These are phyloP conservation scores for Pythium angustatum DNA, from an alignment of 352 stramenopile species.

Conservation along the genomic window DNA sequence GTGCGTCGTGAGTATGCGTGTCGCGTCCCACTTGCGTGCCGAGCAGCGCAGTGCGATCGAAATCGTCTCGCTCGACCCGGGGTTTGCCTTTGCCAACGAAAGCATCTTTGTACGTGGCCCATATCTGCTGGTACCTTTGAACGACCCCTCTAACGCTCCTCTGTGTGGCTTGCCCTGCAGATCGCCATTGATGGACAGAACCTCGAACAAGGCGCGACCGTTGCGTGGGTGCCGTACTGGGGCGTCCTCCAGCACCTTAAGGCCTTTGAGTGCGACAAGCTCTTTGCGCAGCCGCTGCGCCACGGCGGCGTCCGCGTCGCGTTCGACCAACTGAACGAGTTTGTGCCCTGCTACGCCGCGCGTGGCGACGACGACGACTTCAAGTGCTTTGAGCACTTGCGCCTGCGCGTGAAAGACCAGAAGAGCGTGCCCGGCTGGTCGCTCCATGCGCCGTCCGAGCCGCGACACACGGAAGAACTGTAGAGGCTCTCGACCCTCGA, in stretches of 20 bases:
- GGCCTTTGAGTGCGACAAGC: constrained; percentile 42
- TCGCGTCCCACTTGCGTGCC: constrained; percentile 42
- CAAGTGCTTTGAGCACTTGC: constrained; percentile 74
- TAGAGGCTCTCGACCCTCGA: not conserved
- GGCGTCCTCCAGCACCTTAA: constrained; percentile 52
- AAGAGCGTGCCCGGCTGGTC: constrained; percentile 83
- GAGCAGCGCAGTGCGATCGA: constrained; percentile 56
- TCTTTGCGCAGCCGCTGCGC: constrained; percentile 55
- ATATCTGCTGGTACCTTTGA: not conserved
- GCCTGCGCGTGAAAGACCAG: constrained; percentile 80
- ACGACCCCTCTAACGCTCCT: not conserved
- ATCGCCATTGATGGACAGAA: constrained; percentile 83
- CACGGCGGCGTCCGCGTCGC: constrained; percentile 72
- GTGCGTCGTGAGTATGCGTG: constrained; percentile 36
- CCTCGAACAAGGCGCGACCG: constrained; percentile 61
- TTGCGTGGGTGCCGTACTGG: constrained; percentile 81
- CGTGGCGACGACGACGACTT: constrained; percentile 32
- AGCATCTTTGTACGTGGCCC: constrained; percentile 66
- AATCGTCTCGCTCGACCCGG: constrained; percentile 71
- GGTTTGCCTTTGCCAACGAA: constrained; percentile 81
- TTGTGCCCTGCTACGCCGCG: constrained; percentile 66
- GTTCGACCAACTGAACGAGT: constrained; percentile 76
- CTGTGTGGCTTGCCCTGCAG: constrained; percentile 31
- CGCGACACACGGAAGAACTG: constrained; percentile 8
- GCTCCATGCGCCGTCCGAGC: constrained; percentile 34